Evolutionary conservation across 306 rosid genomes (phyloP), one percentile per base, ranked within the genome.

Genomic region (Cucurbita maxima): DNA sequence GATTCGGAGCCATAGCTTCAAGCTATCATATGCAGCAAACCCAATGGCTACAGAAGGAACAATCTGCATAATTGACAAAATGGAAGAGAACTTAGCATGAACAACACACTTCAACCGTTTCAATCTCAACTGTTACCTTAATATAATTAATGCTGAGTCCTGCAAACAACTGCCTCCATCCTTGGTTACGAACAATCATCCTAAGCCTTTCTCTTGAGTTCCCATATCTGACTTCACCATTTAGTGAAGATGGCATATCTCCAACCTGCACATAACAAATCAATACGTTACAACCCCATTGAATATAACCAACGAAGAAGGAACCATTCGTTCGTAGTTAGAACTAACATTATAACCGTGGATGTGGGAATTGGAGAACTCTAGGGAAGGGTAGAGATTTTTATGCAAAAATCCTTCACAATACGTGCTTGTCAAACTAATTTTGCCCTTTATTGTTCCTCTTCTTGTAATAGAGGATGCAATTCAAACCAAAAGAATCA

Each of bases 31-130:
- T 48, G 91, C 84, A 3, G 96, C 83, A 87, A 94, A 94, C 69
- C 97, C 88, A 54, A 94, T 85, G 45, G 99, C 99, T 51, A 90
- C 97, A 19, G 97, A 87, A 22, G 99, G 99, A 82, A 94, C 97
- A 79, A 91, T 91, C 99, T 94, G 90, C 61, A 20, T 38, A 14
- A 18, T 20, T 4, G 13, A 20, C 4, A 25, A 47, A 45, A 68
- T 22, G 14, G 56, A 5, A 68, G 53, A 6, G 48, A 22, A 53
- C 8, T 15, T 16, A 53, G n/a, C 57, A 16, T 16, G 10, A 53
- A 53, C 57, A 16, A n/a, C 57, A n/a, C 57, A 59, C 19, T 59
- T 8, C 16, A 58, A 58, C 4, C 63, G 40, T 43, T 64, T 18
- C 38, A 20, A 68, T 7, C 22, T 25, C 44, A 69, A 48, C 20